These are phyloP conservation scores for Hyparrhenia diplandra DNA, from an alignment of 176 grass and related monocot genomes.

Conservation along the genomic window DNA sequence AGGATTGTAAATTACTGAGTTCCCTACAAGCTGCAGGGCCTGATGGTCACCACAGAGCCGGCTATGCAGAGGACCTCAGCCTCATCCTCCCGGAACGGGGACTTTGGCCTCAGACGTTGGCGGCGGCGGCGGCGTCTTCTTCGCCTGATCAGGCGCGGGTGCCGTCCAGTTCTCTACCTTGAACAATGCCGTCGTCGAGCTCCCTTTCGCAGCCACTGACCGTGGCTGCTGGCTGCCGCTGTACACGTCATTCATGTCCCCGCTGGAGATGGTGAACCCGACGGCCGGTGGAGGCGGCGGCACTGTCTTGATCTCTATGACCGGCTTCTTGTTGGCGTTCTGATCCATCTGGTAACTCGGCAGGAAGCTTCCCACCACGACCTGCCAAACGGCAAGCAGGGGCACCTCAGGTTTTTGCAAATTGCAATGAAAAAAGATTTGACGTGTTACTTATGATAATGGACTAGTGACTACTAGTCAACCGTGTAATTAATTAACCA, in stretches of 20 bases:
- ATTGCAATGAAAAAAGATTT: not conserved
- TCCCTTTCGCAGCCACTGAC: slow-evolving; percentile 21
- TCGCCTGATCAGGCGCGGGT: not conserved
- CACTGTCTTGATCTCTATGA: slow-evolving; percentile 48
- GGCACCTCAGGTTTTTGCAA: not conserved
- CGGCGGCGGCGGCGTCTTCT: not conserved
- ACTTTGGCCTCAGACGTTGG: slow-evolving; percentile 37
- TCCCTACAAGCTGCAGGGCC: not conserved
- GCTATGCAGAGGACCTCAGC: not conserved
- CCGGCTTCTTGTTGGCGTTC: slow-evolving; percentile 66
- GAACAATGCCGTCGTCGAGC: slow-evolving; percentile 33
- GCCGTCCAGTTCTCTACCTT: slow-evolving; percentile 72
- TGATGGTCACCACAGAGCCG: not conserved
- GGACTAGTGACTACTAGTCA: not conserved
- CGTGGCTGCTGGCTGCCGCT: slow-evolving; percentile 36
- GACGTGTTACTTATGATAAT: not conserved
- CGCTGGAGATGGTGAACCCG: slow-evolving; percentile 63
- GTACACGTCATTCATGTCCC: slow-evolving; percentile 51
- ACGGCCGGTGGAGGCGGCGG: slow-evolving; percentile 15
- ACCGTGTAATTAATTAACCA: not conserved
- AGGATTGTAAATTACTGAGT: not conserved
- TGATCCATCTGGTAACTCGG: slow-evolving; percentile 79
- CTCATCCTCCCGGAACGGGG: slow-evolving; percentile 30
- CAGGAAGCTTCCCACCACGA: slow-evolving; percentile 93
- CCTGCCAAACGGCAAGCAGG: slow-evolving; percentile 34